A percentile compares a stretch with the other conserved stretches of the same genome.
Conservation (phyloP, 495 filamentous ascomycete genomes). For the Apodospora peruviana region DNA sequence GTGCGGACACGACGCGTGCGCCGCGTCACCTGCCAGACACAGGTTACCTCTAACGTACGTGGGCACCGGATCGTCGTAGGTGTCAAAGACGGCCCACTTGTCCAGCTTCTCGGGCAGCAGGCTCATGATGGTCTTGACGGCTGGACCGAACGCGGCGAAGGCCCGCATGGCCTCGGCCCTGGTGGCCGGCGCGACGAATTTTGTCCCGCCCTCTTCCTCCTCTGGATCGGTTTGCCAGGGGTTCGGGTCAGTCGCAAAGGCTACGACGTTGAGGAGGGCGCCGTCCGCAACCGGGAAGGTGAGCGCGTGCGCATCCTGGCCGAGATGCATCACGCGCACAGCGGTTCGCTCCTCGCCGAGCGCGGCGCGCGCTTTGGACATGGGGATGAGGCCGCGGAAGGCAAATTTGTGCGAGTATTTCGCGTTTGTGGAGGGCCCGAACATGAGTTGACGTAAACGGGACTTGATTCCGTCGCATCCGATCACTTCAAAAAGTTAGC, state of each 20-base stretch:
- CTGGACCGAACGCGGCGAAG: constrained; percentile 13
- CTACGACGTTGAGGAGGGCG: constrained; percentile 39
- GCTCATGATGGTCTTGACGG: constrained; percentile 13
- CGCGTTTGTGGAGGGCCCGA: constrained; percentile 29
- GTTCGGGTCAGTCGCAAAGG: constrained; percentile 29
- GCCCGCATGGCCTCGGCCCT: constrained; percentile 18
- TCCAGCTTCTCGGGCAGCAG: constrained; percentile 21
- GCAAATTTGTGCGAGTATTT: constrained; percentile 38
- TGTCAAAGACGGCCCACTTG: constrained; percentile 39
- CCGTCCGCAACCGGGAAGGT: constrained; percentile 27
- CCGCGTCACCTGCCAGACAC: constrained; percentile 36
- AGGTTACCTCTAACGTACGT: constrained; percentile 23
- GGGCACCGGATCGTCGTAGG: constrained; percentile 16
- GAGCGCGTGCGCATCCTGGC: constrained; percentile 36
- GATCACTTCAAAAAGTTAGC: constrained; percentile 26
- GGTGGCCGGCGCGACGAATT: constrained; percentile 2
- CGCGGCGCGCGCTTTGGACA: constrained; percentile 29
- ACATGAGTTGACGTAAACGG: constrained; percentile 31
- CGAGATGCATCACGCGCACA: constrained; percentile 40
- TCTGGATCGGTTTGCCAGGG: no score
- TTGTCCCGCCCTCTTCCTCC: constrained; percentile 17
- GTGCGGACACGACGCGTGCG: constrained; percentile 37
- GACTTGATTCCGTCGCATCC: constrained; percentile 52
- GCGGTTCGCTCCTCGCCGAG: constrained; percentile 35
- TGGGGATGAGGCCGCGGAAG: constrained; percentile 42